Percentiles rank a stretch among this genome's conserved stretches.
Conservation (phyloP, 768 basidiomycete genomes). For the Suillus subaureus region DNA sequence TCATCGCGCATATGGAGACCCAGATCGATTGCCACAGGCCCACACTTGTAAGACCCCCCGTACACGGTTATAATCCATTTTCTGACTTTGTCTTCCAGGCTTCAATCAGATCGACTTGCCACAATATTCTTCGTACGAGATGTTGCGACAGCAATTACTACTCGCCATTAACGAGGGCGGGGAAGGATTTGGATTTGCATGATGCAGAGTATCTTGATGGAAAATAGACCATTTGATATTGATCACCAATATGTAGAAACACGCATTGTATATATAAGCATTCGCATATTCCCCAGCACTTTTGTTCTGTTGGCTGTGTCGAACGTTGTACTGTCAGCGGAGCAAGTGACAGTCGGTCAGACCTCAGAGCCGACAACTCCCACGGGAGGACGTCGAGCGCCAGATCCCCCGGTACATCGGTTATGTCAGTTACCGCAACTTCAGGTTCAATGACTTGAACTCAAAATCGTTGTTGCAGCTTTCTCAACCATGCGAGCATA, state of each 20-base stretch:
- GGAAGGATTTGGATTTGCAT: constrained; percentile 91
- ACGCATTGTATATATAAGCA: constrained; percentile 36
- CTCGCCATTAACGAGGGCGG: constrained; percentile 96
- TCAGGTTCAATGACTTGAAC: background rate
- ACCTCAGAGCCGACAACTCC: no score
- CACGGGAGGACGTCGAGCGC: no score
- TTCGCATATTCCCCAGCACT: constrained; percentile 20
- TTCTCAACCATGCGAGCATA: constrained; percentile 72
- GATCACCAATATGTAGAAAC: constrained; percentile 30
- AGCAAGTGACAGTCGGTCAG: no score
- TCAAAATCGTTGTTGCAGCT: background rate
- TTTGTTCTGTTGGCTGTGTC: background rate
- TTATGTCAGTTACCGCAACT: background rate
- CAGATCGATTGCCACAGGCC: constrained; percentile 84
- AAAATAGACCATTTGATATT: constrained; percentile 19
- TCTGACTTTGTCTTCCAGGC: constrained; percentile 46
- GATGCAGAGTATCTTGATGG: constrained; percentile 14
- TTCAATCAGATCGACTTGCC: constrained; percentile 96
- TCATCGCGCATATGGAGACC: constrained; percentile 88
- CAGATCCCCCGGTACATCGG: background rate
- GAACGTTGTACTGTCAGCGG: no score
- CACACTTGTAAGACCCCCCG: constrained; percentile 71
- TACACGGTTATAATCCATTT: constrained; percentile 5
- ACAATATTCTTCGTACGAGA: constrained; percentile 94
- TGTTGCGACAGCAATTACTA: constrained; percentile 87